Evolutionary conservation across 1,139 yeast species (phyloP).

Genomic region (Blastobotrys persicus): DNA sequence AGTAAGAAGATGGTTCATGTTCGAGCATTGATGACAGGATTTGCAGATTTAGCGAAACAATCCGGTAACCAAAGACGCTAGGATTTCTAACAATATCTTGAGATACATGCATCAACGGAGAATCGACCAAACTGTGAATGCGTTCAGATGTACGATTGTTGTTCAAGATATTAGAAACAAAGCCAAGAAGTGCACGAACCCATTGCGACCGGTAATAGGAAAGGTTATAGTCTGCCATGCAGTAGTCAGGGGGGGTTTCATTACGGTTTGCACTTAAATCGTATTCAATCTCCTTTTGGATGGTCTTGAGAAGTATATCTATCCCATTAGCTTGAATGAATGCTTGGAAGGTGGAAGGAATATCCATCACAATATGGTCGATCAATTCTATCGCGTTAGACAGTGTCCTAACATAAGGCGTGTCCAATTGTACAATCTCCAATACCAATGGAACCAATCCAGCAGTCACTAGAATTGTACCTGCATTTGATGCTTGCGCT

Average conservation of each 20-base stretch:
- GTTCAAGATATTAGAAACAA: conserved; percentile 63
- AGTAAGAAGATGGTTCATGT: conserved; percentile 87
- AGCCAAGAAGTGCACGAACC: conserved; percentile 48
- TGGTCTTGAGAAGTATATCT: conserved; percentile 54
- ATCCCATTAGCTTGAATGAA: conserved; percentile 72
- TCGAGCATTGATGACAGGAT: conserved; percentile 73
- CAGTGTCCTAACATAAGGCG: conserved; percentile 53
- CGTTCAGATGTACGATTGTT: conserved; percentile 75
- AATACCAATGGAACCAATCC: conserved; percentile 69
- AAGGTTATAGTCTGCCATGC: conserved; percentile 56
- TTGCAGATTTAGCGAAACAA: conserved; percentile 64
- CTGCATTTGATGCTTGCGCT: conserved; percentile 30
- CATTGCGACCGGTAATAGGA: conserved; percentile 61
- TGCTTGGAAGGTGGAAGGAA: conserved; percentile 50
- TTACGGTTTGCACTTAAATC: conserved; percentile 56
- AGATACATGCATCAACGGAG: conserved; percentile 64
- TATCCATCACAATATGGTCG: conserved; percentile 52
- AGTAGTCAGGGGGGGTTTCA: conserved; percentile 49
- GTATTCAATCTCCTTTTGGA: conserved; percentile 65
- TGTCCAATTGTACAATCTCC: conserved; percentile 55
- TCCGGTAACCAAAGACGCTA: conserved; percentile 62
- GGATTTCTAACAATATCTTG: conserved; percentile 60
- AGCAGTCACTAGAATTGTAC: conserved; percentile 53
- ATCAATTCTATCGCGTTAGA: conserved; percentile 66
- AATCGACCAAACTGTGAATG: conserved; percentile 79